Conservation (phyloP, 1,284 basidiomycete genomes). For the Leccinum pachyderme region DNA sequence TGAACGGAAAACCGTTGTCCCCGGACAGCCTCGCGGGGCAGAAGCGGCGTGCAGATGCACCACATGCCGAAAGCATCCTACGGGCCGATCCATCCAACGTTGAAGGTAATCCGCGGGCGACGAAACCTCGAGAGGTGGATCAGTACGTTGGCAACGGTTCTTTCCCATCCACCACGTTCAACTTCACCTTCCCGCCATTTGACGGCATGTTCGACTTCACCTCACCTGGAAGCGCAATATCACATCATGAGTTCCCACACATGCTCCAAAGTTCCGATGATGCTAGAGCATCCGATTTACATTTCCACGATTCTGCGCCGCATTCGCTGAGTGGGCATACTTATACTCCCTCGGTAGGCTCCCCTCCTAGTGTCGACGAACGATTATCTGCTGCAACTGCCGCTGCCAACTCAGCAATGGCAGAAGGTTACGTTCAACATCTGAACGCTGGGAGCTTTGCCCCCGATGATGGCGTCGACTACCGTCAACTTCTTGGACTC, state of each 20-base stretch:
- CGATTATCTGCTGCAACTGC: constrained; percentile 63
- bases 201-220: constrained; percentile 64
- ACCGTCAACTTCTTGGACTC: constrained; percentile 61
- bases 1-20: constrained; percentile 69
- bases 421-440: constrained; percentile 61
- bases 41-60: constrained; percentile 73
- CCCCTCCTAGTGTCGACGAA: constrained; percentile 39
- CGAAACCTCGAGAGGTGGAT: constrained; percentile 33
- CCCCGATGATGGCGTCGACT: constrained; percentile 57
- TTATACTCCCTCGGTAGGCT: constrained; percentile 41
- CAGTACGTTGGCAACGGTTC: constrained; percentile 42
- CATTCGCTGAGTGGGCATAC: constrained; percentile 35
- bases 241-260: constrained; percentile 37
- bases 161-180: constrained; percentile 76
- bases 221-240: constrained; percentile 24
- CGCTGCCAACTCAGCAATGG: constrained; percentile 61
- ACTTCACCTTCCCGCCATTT: constrained; percentile 71
- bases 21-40: constrained; percentile 61
- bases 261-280: constrained; percentile 31
- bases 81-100: constrained; percentile 72
- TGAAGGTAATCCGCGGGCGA: constrained; percentile 35
- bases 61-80: constrained; percentile 72
- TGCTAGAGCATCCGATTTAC: constrained; percentile 27
- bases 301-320: constrained; percentile 38
- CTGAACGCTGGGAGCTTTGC: constrained; percentile 52